Base-by-base conservation (phyloP, 805 yeast species). In the Candida insectalens region DNA sequence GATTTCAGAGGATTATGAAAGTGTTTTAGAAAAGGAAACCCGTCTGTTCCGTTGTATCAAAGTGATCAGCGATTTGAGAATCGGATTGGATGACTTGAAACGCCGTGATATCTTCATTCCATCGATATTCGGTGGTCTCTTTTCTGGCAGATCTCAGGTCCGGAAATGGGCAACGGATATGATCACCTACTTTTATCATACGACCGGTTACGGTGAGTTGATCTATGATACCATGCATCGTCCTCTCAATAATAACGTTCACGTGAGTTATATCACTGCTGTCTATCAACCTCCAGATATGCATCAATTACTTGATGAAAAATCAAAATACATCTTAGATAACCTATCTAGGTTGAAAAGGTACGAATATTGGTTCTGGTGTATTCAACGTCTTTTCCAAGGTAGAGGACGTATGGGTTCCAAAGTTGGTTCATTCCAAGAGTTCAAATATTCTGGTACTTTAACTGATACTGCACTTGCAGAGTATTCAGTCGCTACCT, bases 391-490 rank as follows among this genome's bases (percentile, higher is more conserved):
- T 19, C 36, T 54, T 3, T 42, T 57, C 19, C 48, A 51, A 32
- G 96, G 96, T 3, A 69, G 88, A 45, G 97, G 97, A 6, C 80
- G 76, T 46, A 67, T 83, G 69, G 95, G 96, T 8, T 83, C 96
- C 1, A 56, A 80, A 47, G 97, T 89, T 6, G 96, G 96, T 2
- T 95, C 96, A 0, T 78, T 84, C 38, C 92, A 80, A 7, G 96
- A 89, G 44, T 68, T 75, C 35, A 77, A 74, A 38, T 54, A 68
- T 5, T 60, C 65, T 2, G 72, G 75, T 0, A 62, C 69, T 21
- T 66, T 67, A 32, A 68, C 74, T 18, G 89, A 83, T 48, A 67
- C 67, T 35, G 72, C 76, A 36, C 59, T 84, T 18, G 59, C 70
- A 39, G 75, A 71, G 35, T 72, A 71, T 45, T 67, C 72, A 27